phyloP scores from a whole-genome alignment of 1,284 basidiomycete species.

The Trichosporon ovoides region DNA sequence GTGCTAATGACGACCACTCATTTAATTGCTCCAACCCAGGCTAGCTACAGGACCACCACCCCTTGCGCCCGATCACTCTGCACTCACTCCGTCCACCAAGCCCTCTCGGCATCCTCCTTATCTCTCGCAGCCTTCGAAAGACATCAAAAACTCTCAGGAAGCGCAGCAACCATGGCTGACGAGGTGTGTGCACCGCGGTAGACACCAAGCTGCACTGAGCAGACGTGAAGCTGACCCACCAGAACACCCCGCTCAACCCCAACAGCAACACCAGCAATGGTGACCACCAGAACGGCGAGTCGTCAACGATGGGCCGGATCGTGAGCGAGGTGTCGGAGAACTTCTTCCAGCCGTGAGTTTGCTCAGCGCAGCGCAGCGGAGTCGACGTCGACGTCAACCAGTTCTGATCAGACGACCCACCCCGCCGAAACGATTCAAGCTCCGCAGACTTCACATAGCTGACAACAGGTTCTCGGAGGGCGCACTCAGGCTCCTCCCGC shows the following conservation, averaged over 20 bases:
- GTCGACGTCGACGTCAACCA: not conserved
- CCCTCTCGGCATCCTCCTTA: not conserved
- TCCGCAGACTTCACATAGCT: too few relatives aligned
- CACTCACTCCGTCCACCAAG: too few relatives aligned
- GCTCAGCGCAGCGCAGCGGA: not conserved
- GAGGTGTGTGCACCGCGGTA: not conserved
- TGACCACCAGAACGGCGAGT: conserved; percentile 5
- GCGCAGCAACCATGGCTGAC: not conserved
- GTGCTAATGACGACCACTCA: too few relatives aligned
- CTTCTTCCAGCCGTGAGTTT: conserved; percentile 43
- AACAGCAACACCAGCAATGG: not conserved
- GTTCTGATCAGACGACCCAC: not conserved
- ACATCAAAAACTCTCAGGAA: not conserved
- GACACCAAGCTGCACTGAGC: not conserved
- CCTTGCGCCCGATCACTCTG: too few relatives aligned
- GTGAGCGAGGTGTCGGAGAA: conserved; percentile 33
- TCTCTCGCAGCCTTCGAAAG: not conserved
- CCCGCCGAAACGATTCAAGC: too few relatives aligned
- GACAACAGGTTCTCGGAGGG: conserved; percentile 39
- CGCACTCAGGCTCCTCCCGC: conserved; percentile 41
- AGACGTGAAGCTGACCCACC: conserved; percentile 5
- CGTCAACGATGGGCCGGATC: conserved; percentile 15
- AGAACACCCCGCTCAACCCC: conserved; percentile 16
- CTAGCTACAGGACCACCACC: too few relatives aligned
- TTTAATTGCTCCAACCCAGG: too few relatives aligned